Conservation (phyloP, 257 asterid species). For the Nicotiana benthamiana region DNA sequence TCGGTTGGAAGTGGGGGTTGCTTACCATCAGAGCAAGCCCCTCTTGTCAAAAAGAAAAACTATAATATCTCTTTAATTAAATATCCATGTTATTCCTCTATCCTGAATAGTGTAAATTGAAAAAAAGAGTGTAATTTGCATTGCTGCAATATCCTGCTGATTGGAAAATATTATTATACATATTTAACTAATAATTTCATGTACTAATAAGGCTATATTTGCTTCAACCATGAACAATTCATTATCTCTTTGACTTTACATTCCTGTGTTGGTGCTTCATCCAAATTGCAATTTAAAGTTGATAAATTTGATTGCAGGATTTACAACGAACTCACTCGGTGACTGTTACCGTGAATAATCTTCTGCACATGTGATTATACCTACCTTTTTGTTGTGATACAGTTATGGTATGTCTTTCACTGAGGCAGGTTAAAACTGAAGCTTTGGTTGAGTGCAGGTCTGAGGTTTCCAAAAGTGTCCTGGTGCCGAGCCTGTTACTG, state of each 20-base stretch:
- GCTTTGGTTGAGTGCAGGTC: constrained; percentile 3
- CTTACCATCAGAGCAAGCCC: too few species aligned
- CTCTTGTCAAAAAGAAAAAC: not conserved
- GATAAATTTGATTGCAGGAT: constrained; percentile 43
- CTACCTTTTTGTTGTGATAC: not conserved
- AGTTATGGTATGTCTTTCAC: constrained; percentile 1
- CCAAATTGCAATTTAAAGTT: not conserved
- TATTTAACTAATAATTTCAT: not conserved
- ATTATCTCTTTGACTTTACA: not conserved
- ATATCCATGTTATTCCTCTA: not conserved
- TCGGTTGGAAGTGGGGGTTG: too few species aligned
- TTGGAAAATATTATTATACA: not conserved
- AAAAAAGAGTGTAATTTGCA: not conserved
- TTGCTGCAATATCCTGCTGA: not conserved
- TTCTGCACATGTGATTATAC: constrained; percentile 45
- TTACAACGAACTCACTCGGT: constrained; percentile 62
- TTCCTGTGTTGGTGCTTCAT: not conserved
- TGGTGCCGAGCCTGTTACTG: not conserved
- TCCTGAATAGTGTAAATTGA: not conserved
- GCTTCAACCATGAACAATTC: not conserved
- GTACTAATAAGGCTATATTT: not conserved
- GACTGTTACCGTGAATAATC: constrained; percentile 62
- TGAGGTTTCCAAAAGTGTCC: not conserved
- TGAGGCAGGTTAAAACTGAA: not conserved
- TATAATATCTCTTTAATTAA: not conserved